Evolutionary conservation across 805 yeast species (phyloP).

Genomic region (Saccharomycopsis selenospora): DNA sequence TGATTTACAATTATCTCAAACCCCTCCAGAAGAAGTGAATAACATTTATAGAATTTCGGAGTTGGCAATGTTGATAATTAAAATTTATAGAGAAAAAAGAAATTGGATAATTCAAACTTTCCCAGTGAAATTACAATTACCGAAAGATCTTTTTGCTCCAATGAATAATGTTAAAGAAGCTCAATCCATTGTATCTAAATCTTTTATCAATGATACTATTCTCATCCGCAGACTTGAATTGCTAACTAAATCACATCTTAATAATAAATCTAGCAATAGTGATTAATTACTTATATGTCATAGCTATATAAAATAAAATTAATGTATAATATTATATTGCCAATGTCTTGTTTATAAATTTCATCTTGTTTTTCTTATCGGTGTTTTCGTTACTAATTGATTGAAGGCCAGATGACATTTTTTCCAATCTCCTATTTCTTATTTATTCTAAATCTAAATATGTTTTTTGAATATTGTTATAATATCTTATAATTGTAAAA

Average conservation of each 20-base stretch:
- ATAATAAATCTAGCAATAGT: no score
- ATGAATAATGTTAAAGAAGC: constrained; percentile 53
- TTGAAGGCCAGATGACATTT: no score
- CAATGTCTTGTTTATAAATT: no score
- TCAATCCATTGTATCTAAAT: constrained; percentile 44
- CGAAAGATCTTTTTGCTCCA: constrained; percentile 63
- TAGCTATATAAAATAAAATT: no score
- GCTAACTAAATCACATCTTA: neutral
- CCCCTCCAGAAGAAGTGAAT: constrained; percentile 26
- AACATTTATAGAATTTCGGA: constrained; percentile 66
- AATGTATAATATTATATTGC: no score
- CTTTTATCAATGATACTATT: constrained; percentile 46
- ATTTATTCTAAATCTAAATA: no score
- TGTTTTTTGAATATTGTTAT: no score
- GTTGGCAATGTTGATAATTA: constrained; percentile 57
- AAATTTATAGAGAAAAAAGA: constrained; percentile 36
- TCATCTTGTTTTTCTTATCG: no score
- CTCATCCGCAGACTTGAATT: constrained; percentile 22
- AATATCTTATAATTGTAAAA: no score
- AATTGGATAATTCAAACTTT: constrained; percentile 71
- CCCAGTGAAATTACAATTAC: constrained; percentile 70
- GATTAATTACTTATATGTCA: no score
- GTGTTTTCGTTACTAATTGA: no score
- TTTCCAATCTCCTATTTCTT: no score
- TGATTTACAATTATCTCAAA: constrained; percentile 23